These are phyloP conservation scores for Rhododendron kiyosumense DNA, from an alignment of 148 eudicot species.

Conservation along the genomic window DNA sequence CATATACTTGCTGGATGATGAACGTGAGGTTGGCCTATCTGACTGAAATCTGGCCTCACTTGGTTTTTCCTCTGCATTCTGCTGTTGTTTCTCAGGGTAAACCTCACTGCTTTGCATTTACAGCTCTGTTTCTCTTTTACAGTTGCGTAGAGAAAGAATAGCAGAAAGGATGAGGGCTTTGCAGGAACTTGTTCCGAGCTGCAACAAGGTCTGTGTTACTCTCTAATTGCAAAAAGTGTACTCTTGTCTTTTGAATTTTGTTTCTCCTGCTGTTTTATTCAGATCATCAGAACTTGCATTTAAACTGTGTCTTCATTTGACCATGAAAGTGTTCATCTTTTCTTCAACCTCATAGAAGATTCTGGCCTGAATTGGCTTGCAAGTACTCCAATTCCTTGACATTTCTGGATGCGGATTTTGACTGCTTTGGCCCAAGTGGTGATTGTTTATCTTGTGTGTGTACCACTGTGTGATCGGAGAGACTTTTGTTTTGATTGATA, in stretches of 20 bases:
- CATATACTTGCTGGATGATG: not conserved
- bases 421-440: not conserved
- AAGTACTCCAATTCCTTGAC: not conserved
- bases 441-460: not conserved
- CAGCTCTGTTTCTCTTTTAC: constrained; percentile 10
- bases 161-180: constrained; percentile 57
- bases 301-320: not conserved
- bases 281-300: not conserved
- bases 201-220: constrained; percentile 35
- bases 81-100: not conserved
- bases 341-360: constrained; percentile 1
- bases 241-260: not conserved
- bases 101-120: constrained; percentile 1
- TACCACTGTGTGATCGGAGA: not conserved
- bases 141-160: constrained; percentile 58
- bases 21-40: not conserved
- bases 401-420: not conserved
- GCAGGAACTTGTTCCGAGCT: constrained; percentile 60
- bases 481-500: not conserved
- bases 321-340: not conserved
- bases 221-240: not conserved
- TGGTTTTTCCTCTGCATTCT: not conserved
- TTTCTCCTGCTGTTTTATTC: not conserved
- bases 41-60: not conserved
- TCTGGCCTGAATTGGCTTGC: not conserved